phyloP scores from a whole-genome alignment of 176 grass and related monocot species.

The Triticum turgidum region DNA sequence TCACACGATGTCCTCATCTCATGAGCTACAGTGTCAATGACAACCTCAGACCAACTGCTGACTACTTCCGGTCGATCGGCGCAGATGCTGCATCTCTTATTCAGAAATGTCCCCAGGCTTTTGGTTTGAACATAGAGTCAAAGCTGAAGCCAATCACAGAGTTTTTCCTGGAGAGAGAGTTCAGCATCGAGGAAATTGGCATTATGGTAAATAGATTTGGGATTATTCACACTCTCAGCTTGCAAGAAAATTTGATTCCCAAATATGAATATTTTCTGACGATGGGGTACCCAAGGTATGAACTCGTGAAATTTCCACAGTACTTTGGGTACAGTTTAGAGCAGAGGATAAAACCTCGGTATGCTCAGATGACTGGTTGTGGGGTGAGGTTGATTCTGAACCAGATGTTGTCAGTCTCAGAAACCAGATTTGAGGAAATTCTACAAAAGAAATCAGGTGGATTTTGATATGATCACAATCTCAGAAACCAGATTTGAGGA shows the following conservation, averaged over 20 bases:
- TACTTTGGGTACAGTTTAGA: slow-evolving; percentile 89
- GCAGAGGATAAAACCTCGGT: slow-evolving; percentile 72
- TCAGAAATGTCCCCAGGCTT: slow-evolving; percentile 82
- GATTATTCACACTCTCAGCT: slow-evolving; percentile 80
- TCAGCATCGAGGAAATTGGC: slow-evolving; percentile 64
- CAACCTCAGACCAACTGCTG: slow-evolving; percentile 76
- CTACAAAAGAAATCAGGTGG: slow-evolving; percentile 47
- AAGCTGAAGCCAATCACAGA: slow-evolving; percentile 82
- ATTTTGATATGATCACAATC: slow-evolving; percentile 32
- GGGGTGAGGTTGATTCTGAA: slow-evolving; percentile 74
- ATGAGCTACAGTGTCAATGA: slow-evolving; percentile 77
- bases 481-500: slow-evolving; percentile 62
- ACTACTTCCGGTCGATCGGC: slow-evolving; percentile 80
- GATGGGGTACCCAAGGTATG: slow-evolving; percentile 71
- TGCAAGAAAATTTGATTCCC: slow-evolving; percentile 71
- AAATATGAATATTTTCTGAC: slow-evolving; percentile 86
- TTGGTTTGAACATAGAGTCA: slow-evolving; percentile 76
- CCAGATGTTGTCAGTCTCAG: slow-evolving; percentile 64
- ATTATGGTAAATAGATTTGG: slow-evolving; percentile 78
- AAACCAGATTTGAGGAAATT: slow-evolving; percentile 62
- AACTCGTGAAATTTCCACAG: slow-evolving; percentile 93
- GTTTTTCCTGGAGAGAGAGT: slow-evolving; percentile 71
- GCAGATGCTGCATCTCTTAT: slow-evolving; percentile 64
- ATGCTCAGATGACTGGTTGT: slow-evolving; percentile 49
- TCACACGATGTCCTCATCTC: slow-evolving; percentile 78